Evolutionary conservation across 345 rosid genomes (phyloP), one percentile per base, ranked within the genome.

Genomic region (Ceriops decandra): DNA sequence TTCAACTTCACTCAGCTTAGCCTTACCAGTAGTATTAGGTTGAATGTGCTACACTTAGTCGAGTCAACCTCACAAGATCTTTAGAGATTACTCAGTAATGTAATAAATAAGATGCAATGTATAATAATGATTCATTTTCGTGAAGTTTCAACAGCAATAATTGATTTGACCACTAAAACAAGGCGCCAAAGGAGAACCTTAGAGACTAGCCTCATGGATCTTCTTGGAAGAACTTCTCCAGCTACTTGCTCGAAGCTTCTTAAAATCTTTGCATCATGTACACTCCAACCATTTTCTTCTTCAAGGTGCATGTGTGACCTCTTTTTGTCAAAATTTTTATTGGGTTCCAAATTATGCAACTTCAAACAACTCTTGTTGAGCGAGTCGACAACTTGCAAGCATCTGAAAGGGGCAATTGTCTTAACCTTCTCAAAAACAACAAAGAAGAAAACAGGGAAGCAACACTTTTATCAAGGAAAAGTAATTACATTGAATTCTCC

Each of bases 171-270:
- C 24, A 27, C 26, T 36, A 64, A 26, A 73, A 54, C 11, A 49
- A 71, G 42, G 66, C 20, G 24, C 58, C 49, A 57, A 73, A 68
- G 62, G 53, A 53, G 56, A 64, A 85, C 95, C 92, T 90, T 82
- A 68, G 82, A 79, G 67, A 80, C 82, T 68, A 84, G 88, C 74
- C 85, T 82, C 80, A 46, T 80, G 67, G 90, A 88, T 77, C 89
- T 81, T 81, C 89, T 81, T 20, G 84, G 88, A 71, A 70, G 69
- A n/a, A 68, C 82, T 68, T 76, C 74, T 57, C 63, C 74, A 60
- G 69, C 21, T 27, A 66, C 71, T 67, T 57, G 78, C 67, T 77
- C 79, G 16, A 60, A 19, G 68, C 80, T 77, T 68, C 85, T 79
- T 38, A 76, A 71, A 71, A 73, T 60, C 80, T 67, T 79, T 46